Percentiles rank a stretch among this genome's conserved stretches.
phyloP scores from a whole-genome alignment of 495 filamentous ascomycete genomes.

The Cryomyces minteri region DNA sequence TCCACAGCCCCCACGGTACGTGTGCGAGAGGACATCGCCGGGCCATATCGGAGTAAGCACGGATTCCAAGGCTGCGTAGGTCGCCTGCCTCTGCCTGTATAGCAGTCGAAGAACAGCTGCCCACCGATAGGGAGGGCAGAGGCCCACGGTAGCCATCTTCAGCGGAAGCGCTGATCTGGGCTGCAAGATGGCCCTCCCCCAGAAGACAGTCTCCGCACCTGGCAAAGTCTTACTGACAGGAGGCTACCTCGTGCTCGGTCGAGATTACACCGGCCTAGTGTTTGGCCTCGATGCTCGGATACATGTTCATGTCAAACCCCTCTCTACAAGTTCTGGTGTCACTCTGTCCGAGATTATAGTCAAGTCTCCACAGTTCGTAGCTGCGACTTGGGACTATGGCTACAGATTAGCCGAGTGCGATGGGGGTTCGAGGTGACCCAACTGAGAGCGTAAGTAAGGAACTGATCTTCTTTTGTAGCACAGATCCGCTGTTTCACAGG shows the following conservation, averaged over 20 bases:
- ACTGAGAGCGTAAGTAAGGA: slow-evolving; percentile 48
- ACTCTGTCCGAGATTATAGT: slow-evolving; percentile 56
- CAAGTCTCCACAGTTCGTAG: slow-evolving; percentile 73
- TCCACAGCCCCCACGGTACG: no score
- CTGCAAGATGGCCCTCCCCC: slow-evolving; percentile 5
- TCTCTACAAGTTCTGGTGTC: slow-evolving; percentile 34
- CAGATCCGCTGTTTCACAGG: not conserved
- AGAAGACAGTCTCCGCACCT: slow-evolving; percentile 66
- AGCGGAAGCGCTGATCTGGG: not conserved
- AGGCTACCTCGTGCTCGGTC: slow-evolving; percentile 87
- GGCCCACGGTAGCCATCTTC: not conserved
- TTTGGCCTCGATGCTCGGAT: slow-evolving; percentile 91
- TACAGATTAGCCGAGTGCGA: slow-evolving; percentile 45
- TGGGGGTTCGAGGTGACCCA: slow-evolving; percentile 67
- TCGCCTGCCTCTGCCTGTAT: no score
- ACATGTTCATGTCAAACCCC: slow-evolving; percentile 54
- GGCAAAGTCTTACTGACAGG: slow-evolving; percentile 92
- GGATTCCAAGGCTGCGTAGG: no score
- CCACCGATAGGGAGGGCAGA: not conserved
- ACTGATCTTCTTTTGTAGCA: not conserved
- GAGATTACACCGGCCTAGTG: slow-evolving; percentile 70
- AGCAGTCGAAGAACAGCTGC: not conserved
- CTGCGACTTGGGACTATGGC: slow-evolving; percentile 73
- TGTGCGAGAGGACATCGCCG: no score
- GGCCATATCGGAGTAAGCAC: no score